A percentile compares a stretch with the other conserved stretches of the same genome.
phyloP scores from a whole-genome alignment of 495 filamentous ascomycete genomes.

The Xylaria curta region DNA sequence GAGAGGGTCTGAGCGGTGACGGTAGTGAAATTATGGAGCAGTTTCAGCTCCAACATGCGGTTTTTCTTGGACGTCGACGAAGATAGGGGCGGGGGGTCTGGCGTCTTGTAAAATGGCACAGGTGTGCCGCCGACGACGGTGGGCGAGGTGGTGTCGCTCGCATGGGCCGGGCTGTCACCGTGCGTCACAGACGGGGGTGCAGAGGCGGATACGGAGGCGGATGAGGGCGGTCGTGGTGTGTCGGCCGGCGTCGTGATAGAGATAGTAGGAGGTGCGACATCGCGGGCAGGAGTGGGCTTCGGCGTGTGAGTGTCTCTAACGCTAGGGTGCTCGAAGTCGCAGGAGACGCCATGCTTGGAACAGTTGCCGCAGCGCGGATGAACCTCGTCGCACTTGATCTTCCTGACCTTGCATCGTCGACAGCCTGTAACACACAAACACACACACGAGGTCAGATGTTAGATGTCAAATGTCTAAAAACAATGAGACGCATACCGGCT shows the following conservation, averaged over 20 bases:
- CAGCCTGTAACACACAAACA: slow-evolving; percentile 44
- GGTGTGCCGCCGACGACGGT: slow-evolving; percentile 34
- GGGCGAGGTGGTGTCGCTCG: slow-evolving; percentile 37
- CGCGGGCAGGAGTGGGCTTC: slow-evolving; percentile 26
- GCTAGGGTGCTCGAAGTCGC: slow-evolving; percentile 63
- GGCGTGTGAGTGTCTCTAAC: slow-evolving; percentile 41
- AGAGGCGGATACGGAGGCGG: slow-evolving; percentile 36
- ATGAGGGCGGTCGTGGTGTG: slow-evolving; percentile 40
- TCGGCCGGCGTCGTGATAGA: slow-evolving; percentile 28
- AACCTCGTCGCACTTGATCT: slow-evolving; percentile 72
- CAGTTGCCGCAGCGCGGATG: slow-evolving; percentile 69
- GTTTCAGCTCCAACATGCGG: slow-evolving; percentile 57
- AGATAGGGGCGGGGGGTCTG: slow-evolving; percentile 43
- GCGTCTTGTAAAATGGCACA: slow-evolving; percentile 46
- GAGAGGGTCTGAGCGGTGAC: slow-evolving; percentile 60
- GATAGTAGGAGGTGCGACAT: slow-evolving; percentile 17
- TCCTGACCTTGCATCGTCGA: slow-evolving; percentile 64
- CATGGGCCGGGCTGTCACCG: slow-evolving; percentile 40
- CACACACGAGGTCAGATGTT: neutral
- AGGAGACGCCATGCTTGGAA: slow-evolving; percentile 66
- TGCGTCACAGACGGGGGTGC: slow-evolving; percentile 38
- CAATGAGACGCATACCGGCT: slow-evolving; percentile 40
- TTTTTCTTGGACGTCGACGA: slow-evolving; percentile 46
- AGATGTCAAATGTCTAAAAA: neutral
- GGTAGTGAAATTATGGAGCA: slow-evolving; percentile 63